A percentile compares a stretch with the other conserved stretches of the same genome.
phyloP scores from a whole-genome alignment of 1,284 basidiomycete genomes.

The Boletus semigastroideus region DNA sequence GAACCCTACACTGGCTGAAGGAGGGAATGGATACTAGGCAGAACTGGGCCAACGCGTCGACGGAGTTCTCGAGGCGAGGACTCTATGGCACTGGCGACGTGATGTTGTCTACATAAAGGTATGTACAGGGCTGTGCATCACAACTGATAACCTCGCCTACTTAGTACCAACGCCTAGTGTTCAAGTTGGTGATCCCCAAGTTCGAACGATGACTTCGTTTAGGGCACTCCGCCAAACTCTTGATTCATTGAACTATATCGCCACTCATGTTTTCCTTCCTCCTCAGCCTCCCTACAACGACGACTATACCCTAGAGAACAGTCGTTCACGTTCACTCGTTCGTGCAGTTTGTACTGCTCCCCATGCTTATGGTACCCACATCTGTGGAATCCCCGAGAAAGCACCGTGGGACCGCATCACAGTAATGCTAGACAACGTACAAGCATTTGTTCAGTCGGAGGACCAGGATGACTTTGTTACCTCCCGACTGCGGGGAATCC shows the following conservation, averaged over 20 bases:
- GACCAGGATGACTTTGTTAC: background rate
- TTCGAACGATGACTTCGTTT: too few relatives aligned
- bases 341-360: background rate
- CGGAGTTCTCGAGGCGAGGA: too few relatives aligned
- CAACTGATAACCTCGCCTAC: too few relatives aligned
- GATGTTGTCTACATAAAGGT: too few relatives aligned
- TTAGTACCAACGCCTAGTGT: too few relatives aligned
- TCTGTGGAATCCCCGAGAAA: background rate
- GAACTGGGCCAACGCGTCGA: too few relatives aligned
- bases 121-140: too few relatives aligned
- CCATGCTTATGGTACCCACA: background rate
- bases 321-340: background rate
- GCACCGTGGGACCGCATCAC: conserved; percentile 7
- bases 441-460: background rate
- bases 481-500: background rate
- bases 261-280: conserved; percentile 11
- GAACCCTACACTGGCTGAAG: too few relatives aligned
- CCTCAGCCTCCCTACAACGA: background rate
- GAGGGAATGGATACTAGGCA: too few relatives aligned
- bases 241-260: background rate
- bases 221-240: background rate
- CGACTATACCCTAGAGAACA: background rate
- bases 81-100: too few relatives aligned
- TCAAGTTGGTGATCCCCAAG: too few relatives aligned
- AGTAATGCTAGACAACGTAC: background rate